These are phyloP conservation scores for Crepidotus variabilis DNA, from an alignment of 768 basidiomycete species.

Conservation along the genomic window DNA sequence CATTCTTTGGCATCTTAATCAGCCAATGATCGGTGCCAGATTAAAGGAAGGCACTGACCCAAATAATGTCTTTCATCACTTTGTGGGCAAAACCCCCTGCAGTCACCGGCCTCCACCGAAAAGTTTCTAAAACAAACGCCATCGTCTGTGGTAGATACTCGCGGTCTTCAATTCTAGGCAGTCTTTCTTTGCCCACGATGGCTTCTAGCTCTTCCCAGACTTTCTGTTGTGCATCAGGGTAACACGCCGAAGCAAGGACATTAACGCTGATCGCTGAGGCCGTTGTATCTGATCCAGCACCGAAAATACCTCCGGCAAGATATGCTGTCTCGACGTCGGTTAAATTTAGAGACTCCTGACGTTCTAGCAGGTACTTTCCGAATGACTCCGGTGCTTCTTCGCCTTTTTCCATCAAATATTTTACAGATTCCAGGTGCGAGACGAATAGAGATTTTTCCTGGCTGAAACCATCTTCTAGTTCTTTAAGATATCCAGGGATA, in stretches of 20 bases:
- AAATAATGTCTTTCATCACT: slow-evolving; percentile 60
- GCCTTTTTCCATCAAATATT: slow-evolving; percentile 31
- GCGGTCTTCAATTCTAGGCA: slow-evolving; percentile 37
- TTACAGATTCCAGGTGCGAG: slow-evolving; percentile 44
- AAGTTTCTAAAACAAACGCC: slow-evolving; percentile 46
- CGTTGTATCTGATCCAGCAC: slow-evolving; percentile 65
- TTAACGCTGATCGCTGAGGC: slow-evolving; percentile 53
- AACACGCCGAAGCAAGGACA: slow-evolving; percentile 53
- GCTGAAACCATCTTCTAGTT: slow-evolving; percentile 25
- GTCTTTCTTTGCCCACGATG: slow-evolving; percentile 43
- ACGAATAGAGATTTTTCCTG: slow-evolving; percentile 37
- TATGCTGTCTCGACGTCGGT: slow-evolving; percentile 58
- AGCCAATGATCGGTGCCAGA: background rate
- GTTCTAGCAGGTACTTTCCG: slow-evolving; percentile 53
- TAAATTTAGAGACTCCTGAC: slow-evolving; percentile 48
- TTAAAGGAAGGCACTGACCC: slow-evolving; percentile 32
- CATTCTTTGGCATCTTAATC: slow-evolving; percentile 25
- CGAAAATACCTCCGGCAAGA: slow-evolving; percentile 61
- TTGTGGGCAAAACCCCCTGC: slow-evolving; percentile 47
- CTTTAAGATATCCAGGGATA: slow-evolving; percentile 62
- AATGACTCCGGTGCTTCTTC: slow-evolving; percentile 46
- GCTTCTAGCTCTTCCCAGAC: slow-evolving; percentile 55
- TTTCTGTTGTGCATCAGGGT: slow-evolving; percentile 44
- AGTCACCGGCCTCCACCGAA: slow-evolving; percentile 50
- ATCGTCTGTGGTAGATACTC: slow-evolving; percentile 38